Base-by-base conservation (phyloP, 2,329 filamentous ascomycete species). In the Fusarium armeniacum region DNA sequence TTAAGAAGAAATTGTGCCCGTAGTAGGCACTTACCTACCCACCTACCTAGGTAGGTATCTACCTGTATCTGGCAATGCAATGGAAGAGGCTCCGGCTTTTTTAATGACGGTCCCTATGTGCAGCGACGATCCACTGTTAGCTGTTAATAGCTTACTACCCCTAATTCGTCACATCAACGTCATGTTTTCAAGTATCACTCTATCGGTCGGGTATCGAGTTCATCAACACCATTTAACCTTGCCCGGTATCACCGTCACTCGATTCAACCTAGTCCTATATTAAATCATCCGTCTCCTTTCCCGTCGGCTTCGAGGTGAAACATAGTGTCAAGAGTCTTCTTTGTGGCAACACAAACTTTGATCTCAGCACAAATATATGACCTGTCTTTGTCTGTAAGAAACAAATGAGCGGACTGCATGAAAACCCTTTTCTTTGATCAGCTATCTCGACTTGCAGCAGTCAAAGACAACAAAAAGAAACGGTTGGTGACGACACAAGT, bases 51-150 rank as follows among this genome's bases (percentile, higher is more conserved):
- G 20, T 20, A 35, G 33, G 30, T 33, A 26, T 7, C 24, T 26
- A 26, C 24, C 24, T 26, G 7, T 26, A 26, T 26, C 24, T 26
- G 24, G 24, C 6, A 5, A 44, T 24, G 15, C 41, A 26, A 20
- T 20, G 20, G 20, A 44, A 44, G 22, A 43, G 24, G 15, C 41
- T 35, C 43, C 45, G 62, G 61, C 54, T 45, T 49, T 24, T 30
- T 65, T 61, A 65, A 55, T 47, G 54, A 10, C 33, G 9, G 33
- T 30, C 58, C 46, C 61, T 52, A 47, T 32, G 28, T 26, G 32
- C 36, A 63, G 28, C 30, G 28, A 38, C 26, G 44, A 43, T 30
- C 67, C 55, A 61, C 51, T 70, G 66, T 69, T 70, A 69, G 54
- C 33, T 60, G 6, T 20, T 40, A 35, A 62, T 54, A 55, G 16